Conservation (phyloP, 139 green algal genomes). For the Yamagishiella unicocca region DNA sequence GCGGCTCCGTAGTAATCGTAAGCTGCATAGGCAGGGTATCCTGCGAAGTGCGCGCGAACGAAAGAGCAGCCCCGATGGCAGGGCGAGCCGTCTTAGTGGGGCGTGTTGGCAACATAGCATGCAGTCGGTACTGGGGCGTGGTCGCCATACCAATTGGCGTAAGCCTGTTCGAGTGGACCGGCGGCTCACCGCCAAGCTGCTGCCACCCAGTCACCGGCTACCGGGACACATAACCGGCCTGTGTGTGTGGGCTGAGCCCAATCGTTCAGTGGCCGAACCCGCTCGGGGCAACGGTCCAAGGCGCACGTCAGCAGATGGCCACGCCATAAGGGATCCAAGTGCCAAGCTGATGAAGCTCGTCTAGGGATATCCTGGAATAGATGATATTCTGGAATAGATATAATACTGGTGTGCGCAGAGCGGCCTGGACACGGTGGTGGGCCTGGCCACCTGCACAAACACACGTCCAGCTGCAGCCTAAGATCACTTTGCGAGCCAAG, state of each 20-base stretch:
- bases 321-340: too few species aligned
- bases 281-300: too few species aligned
- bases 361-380: too few species aligned
- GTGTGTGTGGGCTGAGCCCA: too few species aligned
- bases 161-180: neutral
- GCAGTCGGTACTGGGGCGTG: neutral
- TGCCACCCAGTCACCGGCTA: too few species aligned
- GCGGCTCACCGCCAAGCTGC: neutral
- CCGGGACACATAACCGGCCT: too few species aligned
- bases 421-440: neutral
- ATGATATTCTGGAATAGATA: too few species aligned
- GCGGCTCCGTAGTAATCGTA: conserved; percentile 44
- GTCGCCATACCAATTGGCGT: conserved; percentile 30
- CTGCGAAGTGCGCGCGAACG: conserved; percentile 1
- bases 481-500: neutral
- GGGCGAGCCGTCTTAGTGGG: too few species aligned
- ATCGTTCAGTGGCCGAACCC: too few species aligned
- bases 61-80: neutral
- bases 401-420: neutral
- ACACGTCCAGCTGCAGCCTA: conserved; percentile 22
- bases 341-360: too few species aligned
- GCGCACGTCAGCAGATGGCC: too few species aligned
- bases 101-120: neutral
- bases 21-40: conserved; percentile 29
- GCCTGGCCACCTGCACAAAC: conserved; percentile 21